Evolutionary conservation across 2,329 filamentous ascomycete species (phyloP), one percentile per base, ranked within the genome.

Genomic region (Lasiodiplodia hormozganensis): DNA sequence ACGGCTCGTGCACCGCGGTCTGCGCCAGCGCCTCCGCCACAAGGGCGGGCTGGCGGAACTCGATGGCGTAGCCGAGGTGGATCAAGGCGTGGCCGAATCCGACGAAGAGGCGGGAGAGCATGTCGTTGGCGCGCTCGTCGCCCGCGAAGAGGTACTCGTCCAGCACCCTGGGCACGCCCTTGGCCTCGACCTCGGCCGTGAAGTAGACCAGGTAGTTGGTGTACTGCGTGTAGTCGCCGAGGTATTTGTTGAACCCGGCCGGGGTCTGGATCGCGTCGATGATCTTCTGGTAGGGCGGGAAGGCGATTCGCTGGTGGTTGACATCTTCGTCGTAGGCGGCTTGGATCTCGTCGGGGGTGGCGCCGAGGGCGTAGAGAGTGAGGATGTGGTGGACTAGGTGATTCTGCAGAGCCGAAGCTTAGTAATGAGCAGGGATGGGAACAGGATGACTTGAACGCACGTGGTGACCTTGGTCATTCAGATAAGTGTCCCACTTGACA

Each of bases 51-150:
- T 97, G 93, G 10, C 86, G 78, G 82, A 93, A 96, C 76, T 97
- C 93, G 43, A 97, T 76, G 4, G 91, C 94, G 75, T 93, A 97
- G 64, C 93, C 92, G 25, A 97, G 85, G 76, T 97, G 93, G 70
- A 97, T 94, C 18, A 96, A 81, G 2, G 93, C 92, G 75, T 97
- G 93, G 1, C 94, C 73, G 70, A 94, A 86, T 0, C 91, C 90
- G n/a, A 85, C 86, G 74, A 88, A 93, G 74, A 95, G 81, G 21
- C 93, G 85, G 1, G 84, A 83, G 2, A 94, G 80, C 83, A 97
- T 82, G 70, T 90, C 88, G 49, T 94, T 87, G 4, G 90, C 89
- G 52, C 85, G 81, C 52, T 88, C 85, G 66, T 90, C 87, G 2
- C 86, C 86, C 2, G 86, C 83, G 75, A 97, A 93, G 0, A 97